Percentiles rank a stretch among this genome's conserved stretches.
Conservation (phyloP, 2,329 filamentous ascomycete species). For the Colletotrichum aenigma region DNA sequence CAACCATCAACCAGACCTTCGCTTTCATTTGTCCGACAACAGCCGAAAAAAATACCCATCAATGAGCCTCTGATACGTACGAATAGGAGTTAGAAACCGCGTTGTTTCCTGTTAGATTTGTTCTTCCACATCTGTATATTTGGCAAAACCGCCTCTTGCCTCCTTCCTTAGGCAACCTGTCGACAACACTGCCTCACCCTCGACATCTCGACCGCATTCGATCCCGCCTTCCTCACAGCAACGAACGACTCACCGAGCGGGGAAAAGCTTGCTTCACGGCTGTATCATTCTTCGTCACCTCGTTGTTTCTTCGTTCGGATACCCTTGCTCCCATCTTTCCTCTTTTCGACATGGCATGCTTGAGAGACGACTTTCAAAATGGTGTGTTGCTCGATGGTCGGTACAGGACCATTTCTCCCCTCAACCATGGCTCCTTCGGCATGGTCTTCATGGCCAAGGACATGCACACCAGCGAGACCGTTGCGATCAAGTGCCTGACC, state of each 20-base stretch:
- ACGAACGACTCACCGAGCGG: background rate
- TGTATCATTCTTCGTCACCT: slow-evolving; percentile 8
- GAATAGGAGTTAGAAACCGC: slow-evolving; percentile 27
- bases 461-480: slow-evolving; percentile 73
- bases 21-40: slow-evolving; percentile 21
- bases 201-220: background rate
- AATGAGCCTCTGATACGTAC: slow-evolving; percentile 46
- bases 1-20: slow-evolving; percentile 14
- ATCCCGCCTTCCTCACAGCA: background rate
- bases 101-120: slow-evolving; percentile 22
- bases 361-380: slow-evolving; percentile 80
- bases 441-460: slow-evolving; percentile 97
- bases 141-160: background rate
- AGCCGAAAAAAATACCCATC: slow-evolving; percentile 22
- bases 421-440: slow-evolving; percentile 98
- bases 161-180: background rate
- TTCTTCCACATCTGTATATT: slow-evolving; percentile 12
- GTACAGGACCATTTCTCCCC: slow-evolving; percentile 87
- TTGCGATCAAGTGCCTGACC: slow-evolving; percentile 96
- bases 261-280: background rate
- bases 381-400: slow-evolving; percentile 86
- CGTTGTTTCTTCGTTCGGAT: slow-evolving; percentile 11
- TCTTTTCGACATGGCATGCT: slow-evolving; percentile 71
- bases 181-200: background rate
- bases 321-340: slow-evolving; percentile 26